Evolutionary conservation across 2,329 filamentous ascomycete species (phyloP).

Genomic region (Fragosphaeria purpurea): DNA sequence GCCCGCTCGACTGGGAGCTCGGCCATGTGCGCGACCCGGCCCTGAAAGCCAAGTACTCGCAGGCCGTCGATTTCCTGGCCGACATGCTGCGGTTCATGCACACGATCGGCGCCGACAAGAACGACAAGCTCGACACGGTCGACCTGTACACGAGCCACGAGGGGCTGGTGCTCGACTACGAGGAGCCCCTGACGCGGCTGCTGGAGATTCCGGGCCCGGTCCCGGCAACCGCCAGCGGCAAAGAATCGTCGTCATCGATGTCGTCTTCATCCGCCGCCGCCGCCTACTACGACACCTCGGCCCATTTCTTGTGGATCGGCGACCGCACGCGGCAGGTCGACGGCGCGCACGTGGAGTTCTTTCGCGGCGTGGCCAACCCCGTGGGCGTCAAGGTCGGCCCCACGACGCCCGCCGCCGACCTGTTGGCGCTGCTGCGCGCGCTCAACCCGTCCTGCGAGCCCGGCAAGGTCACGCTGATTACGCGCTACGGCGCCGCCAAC

Average conservation of each 20-base stretch:
- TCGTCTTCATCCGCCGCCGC: background rate
- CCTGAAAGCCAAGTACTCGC: slow-evolving; percentile 76
- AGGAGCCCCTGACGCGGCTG: slow-evolving; percentile 72
- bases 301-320: slow-evolving; percentile 97
- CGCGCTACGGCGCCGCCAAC: slow-evolving; percentile 75
- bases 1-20: slow-evolving; percentile 87
- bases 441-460: slow-evolving; percentile 76
- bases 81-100: slow-evolving; percentile 91
- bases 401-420: slow-evolving; percentile 64
- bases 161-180: slow-evolving; percentile 87
- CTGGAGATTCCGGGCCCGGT: slow-evolving; percentile 38
- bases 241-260: background rate
- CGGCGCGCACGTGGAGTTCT: slow-evolving; percentile 93
- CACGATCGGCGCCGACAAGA: slow-evolving; percentile 82
- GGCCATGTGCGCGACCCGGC: slow-evolving; percentile 79
- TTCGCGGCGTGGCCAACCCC: slow-evolving; percentile 90
- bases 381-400: slow-evolving; percentile 96
- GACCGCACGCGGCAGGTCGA: slow-evolving; percentile 91
- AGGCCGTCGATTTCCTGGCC: slow-evolving; percentile 75
- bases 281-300: slow-evolving; percentile 86
- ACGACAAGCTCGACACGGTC: slow-evolving; percentile 76
- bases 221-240: slow-evolving; percentile 31
- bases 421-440: slow-evolving; percentile 68
- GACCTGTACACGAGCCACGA: slow-evolving; percentile 96
- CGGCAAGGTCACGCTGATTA: slow-evolving; percentile 93